These are phyloP conservation scores for Nicotiana paniculata DNA, from an alignment of 257 asterid species.

Conservation along the genomic window DNA sequence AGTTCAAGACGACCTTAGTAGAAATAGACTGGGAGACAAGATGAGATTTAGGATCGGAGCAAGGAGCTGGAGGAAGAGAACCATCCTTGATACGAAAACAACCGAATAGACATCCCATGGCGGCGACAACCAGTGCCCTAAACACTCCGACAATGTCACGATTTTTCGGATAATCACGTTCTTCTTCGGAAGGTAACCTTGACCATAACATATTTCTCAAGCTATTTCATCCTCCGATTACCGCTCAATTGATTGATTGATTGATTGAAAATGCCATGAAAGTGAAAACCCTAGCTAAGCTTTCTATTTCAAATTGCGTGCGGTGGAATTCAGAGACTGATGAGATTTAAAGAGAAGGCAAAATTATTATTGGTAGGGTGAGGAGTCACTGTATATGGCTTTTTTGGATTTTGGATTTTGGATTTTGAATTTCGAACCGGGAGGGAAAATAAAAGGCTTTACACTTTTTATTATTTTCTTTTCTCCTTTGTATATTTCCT, in stretches of 20 bases:
- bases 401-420: background rate
- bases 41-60: slow-evolving; percentile 2
- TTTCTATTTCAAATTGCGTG: background rate
- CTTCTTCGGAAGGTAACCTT: background rate
- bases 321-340: background rate
- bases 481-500: background rate
- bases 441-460: background rate
- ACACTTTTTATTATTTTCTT: background rate
- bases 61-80: background rate
- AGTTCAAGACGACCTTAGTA: background rate
- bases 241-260: background rate
- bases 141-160: background rate
- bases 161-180: background rate
- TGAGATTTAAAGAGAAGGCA: background rate
- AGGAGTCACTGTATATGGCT: background rate
- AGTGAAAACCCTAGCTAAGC: background rate
- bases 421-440: slow-evolving; percentile 9
- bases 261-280: background rate
- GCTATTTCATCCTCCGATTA: background rate
- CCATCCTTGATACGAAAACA: slow-evolving; percentile 9
- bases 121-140: background rate
- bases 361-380: background rate
- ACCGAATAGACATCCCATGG: slow-evolving; percentile 13
- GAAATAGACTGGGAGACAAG: background rate
- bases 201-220: slow-evolving; percentile 8